Conservation (phyloP, 2,329 filamentous ascomycete species). For the Trichoderma hamatum region DNA sequence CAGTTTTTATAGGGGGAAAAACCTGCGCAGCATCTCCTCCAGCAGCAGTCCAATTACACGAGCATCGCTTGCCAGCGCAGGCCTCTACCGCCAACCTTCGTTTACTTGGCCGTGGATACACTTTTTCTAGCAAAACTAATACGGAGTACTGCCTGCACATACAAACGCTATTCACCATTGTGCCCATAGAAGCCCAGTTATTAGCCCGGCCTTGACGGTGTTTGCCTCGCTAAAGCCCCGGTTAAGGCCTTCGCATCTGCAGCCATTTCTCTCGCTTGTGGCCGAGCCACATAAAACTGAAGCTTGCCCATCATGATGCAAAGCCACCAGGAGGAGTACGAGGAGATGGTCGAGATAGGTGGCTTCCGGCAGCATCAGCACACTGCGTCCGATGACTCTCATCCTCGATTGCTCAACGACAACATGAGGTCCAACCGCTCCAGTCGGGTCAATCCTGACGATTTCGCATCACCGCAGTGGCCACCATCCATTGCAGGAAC, state of each 20-base stretch:
- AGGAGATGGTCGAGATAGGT: conserved; percentile 31
- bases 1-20: background rate
- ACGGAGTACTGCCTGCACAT: background rate
- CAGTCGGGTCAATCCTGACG: conserved; percentile 24
- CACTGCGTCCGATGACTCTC: conserved; percentile 26
- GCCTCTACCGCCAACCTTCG: conserved; percentile 13
- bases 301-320: conserved; percentile 29
- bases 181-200: background rate
- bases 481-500: conserved; percentile 33
- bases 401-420: conserved; percentile 18
- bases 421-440: conserved; percentile 27
- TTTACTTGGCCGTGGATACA: conserved; percentile 18
- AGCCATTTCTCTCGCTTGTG: conserved; percentile 21
- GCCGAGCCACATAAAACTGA: conserved; percentile 12
- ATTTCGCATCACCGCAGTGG: conserved; percentile 35
- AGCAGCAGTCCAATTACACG: conserved; percentile 5
- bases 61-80: conserved; percentile 3
- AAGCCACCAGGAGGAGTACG: conserved; percentile 31
- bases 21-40: background rate
- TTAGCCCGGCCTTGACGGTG: conserved; percentile 11
- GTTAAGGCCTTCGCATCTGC: background rate
- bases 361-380: conserved; percentile 27
- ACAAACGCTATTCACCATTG: conserved; percentile 13
- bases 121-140: conserved; percentile 4
- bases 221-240: conserved; percentile 12